Evolutionary conservation across 257 asterid genomes (phyloP).

Genomic region (Solanum paucissectum): DNA sequence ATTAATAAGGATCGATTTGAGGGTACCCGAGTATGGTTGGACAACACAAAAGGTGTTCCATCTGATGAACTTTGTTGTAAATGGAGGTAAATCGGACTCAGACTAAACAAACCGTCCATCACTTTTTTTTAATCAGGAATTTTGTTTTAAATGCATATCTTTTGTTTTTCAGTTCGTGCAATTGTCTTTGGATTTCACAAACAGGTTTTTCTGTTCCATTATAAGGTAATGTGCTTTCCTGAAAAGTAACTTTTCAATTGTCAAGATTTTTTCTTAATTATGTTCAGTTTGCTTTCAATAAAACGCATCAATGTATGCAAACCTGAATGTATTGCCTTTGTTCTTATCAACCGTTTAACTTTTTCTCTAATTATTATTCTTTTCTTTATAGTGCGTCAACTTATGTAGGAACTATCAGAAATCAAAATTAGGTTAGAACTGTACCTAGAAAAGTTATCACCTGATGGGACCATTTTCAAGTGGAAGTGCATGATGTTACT

Average conservation of each 20-base stretch:
- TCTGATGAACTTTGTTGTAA: conserved; percentile 90
- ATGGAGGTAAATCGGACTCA: conserved; percentile 60
- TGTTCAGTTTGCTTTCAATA: background rate
- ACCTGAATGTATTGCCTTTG: background rate
- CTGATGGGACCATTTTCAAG: background rate
- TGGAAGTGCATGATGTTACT: background rate
- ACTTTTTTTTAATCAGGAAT: background rate
- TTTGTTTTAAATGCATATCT: background rate
- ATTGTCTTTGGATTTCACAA: conserved; percentile 73
- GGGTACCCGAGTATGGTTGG: conserved; percentile 99
- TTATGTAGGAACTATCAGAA: background rate
- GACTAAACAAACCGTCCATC: background rate
- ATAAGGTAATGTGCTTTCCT: conserved; percentile 41
- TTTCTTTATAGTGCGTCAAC: background rate
- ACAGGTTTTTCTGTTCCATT: conserved; percentile 67
- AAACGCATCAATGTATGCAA: background rate
- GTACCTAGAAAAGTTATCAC: background rate
- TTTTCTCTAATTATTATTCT: background rate
- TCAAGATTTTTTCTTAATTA: background rate
- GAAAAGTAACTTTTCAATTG: background rate
- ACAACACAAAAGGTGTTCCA: conserved; percentile 97
- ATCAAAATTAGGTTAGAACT: background rate
- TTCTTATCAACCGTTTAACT: background rate
- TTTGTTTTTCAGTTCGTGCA: conserved; percentile 69
- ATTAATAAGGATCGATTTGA: conserved; percentile 70